Conservation (phyloP, 1,139 yeast species). For the Pichia sp. region DNA sequence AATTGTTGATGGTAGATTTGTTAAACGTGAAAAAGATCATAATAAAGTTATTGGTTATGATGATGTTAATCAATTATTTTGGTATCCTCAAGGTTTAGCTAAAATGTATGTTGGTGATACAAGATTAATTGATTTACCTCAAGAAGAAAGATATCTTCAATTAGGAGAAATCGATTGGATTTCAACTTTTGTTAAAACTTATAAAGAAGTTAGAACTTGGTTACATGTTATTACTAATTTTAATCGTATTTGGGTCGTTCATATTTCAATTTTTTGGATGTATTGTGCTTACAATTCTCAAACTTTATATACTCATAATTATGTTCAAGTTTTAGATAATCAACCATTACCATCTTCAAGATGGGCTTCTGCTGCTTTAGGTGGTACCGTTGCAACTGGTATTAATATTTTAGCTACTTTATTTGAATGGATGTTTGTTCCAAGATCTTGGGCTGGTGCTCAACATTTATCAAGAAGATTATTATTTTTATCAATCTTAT, state of each 20-base stretch:
- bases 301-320: slow-evolving; percentile 79
- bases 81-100: slow-evolving; percentile 99
- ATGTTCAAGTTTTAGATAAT: slow-evolving; percentile 75
- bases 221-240: slow-evolving; percentile 91
- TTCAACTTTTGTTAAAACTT: slow-evolving; percentile 91
- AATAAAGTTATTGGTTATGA: slow-evolving; percentile 93
- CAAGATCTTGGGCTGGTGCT: slow-evolving; percentile 99
- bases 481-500: slow-evolving; percentile 60
- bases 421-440: slow-evolving; percentile 94
- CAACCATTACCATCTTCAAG: slow-evolving; percentile 81
- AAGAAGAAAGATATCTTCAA: slow-evolving; percentile 80
- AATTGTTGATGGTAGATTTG: slow-evolving; percentile 88
- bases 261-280: slow-evolving; percentile 88
- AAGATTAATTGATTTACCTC: slow-evolving; percentile 83
- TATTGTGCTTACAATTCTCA: slow-evolving; percentile 91
- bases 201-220: slow-evolving; percentile 97
- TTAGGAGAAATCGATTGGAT: slow-evolving; percentile 93
- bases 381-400: slow-evolving; percentile 79
- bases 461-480: slow-evolving; percentile 90
- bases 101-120: slow-evolving; percentile 86
- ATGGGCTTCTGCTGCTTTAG: slow-evolving; percentile 92
- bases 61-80: slow-evolving; percentile 95
- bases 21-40: slow-evolving; percentile 96
- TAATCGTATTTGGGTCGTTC: slow-evolving; percentile 97
- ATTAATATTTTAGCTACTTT: slow-evolving; percentile 85